A percentile compares a stretch with the other conserved stretches of the same genome.
phyloP scores from a whole-genome alignment of 108 stramenopile species.

The Ochromonas danica region DNA sequence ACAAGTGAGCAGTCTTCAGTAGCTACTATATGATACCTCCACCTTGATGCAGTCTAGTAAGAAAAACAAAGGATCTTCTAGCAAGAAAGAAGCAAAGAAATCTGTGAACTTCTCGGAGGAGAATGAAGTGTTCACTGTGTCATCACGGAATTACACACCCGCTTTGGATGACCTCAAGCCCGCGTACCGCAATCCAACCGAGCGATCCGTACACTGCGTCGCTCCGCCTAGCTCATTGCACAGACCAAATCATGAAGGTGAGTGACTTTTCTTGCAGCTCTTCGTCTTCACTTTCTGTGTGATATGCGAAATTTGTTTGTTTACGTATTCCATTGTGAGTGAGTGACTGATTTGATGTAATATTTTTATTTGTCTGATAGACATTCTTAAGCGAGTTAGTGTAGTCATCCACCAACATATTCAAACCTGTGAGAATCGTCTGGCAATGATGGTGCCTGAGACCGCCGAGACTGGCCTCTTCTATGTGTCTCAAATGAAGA shows the following conservation, averaged over 20 bases:
- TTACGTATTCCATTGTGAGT: not conserved
- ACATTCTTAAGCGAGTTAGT: slow-evolving; percentile 12
- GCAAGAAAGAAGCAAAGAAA: too few species aligned
- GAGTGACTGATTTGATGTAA: not conserved
- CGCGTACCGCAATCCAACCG: not conserved
- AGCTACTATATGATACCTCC: too few species aligned
- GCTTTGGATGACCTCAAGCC: not conserved
- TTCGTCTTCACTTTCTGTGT: not conserved
- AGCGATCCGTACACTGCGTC: not conserved
- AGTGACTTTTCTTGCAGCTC: not conserved
- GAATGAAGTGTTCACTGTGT: too few species aligned
- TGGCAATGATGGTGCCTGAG: not conserved
- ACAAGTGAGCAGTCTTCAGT: too few species aligned
- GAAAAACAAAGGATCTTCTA: too few species aligned
- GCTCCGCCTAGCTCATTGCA: slow-evolving; percentile 22
- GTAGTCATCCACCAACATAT: slow-evolving; percentile 31
- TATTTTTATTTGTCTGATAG: not conserved
- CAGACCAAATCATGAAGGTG: slow-evolving; percentile 31
- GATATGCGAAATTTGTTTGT: not conserved
- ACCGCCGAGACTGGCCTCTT: slow-evolving; percentile 35
- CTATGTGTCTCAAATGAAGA: slow-evolving; percentile 32
- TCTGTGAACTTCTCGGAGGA: too few species aligned
- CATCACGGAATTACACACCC: too few species aligned
- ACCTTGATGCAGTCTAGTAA: too few species aligned
- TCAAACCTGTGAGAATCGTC: slow-evolving; percentile 26